These are phyloP conservation scores for Sisymbrium altissimum DNA, from an alignment of 345 rosid species.

Conservation along the genomic window DNA sequence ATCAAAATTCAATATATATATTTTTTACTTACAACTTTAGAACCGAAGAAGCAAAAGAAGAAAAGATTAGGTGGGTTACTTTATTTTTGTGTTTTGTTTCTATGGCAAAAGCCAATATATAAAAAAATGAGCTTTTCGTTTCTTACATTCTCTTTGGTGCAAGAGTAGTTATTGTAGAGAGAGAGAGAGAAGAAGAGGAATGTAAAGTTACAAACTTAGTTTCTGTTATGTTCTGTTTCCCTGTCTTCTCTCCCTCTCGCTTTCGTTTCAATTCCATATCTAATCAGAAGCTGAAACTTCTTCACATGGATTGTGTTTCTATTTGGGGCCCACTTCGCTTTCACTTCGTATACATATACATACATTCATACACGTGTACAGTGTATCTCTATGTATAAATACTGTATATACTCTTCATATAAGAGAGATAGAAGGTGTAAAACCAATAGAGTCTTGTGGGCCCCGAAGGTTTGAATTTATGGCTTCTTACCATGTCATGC, in stretches of 20 bases:
- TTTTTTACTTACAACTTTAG: background rate
- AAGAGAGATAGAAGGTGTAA: background rate
- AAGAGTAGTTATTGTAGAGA: constrained; percentile 20
- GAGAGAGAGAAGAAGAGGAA: constrained; percentile 12
- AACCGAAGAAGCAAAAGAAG: background rate
- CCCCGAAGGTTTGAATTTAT: constrained; percentile 11
- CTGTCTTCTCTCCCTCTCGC: constrained; percentile 30
- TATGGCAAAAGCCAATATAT: constrained; percentile 22
- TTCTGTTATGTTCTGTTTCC: constrained; percentile 34
- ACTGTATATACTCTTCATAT: background rate
- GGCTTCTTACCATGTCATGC: constrained; percentile 27
- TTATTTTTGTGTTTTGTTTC: constrained; percentile 21
- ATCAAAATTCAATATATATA: background rate
- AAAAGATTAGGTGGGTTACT: constrained; percentile 14
- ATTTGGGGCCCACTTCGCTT: constrained; percentile 21
- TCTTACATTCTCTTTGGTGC: constrained; percentile 35
- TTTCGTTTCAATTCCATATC: constrained; percentile 26
- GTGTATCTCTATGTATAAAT: constrained; percentile 4
- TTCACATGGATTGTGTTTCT: constrained; percentile 36
- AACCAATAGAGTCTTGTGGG: constrained; percentile 15
- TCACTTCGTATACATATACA: constrained; percentile 18
- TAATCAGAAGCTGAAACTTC: constrained; percentile 34
- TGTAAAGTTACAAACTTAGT: constrained; percentile 33
- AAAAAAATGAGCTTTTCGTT: constrained; percentile 16
- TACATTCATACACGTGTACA: background rate